These are phyloP conservation scores for Penicillium argentinense DNA, from an alignment of 495 filamentous ascomycete species.

Conservation along the genomic window DNA sequence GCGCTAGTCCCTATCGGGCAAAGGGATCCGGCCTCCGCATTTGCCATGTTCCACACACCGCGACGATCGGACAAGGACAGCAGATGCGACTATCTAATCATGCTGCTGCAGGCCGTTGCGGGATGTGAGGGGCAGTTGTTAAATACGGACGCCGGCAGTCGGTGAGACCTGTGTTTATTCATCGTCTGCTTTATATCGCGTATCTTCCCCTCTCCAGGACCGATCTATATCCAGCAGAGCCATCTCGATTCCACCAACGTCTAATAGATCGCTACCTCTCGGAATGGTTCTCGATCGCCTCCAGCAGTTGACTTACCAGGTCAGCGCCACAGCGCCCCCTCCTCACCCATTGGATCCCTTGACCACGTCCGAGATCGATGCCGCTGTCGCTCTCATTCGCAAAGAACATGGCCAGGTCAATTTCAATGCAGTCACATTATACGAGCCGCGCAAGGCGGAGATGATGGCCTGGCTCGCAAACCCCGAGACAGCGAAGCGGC, in stretches of 20 bases:
- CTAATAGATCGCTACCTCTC: neutral
- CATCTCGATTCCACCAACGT: neutral
- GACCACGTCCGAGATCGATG: slow-evolving; percentile 72
- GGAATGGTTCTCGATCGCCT: slow-evolving; percentile 67
- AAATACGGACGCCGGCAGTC: too few relatives aligned
- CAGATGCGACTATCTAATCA: slow-evolving; percentile 19
- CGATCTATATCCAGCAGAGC: neutral
- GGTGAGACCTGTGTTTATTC: too few relatives aligned
- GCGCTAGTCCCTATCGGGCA: slow-evolving; percentile 26
- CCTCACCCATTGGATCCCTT: slow-evolving; percentile 89
- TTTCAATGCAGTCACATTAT: slow-evolving; percentile 89
- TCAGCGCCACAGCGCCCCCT: slow-evolving; percentile 53
- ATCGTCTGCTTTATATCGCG: too few relatives aligned
- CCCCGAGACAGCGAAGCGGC: slow-evolving; percentile 59
- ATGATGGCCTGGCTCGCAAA: slow-evolving; percentile 81
- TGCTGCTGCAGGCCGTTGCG: neutral
- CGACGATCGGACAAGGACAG: neutral
- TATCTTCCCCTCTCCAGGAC: too few relatives aligned
- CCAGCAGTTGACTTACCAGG: slow-evolving; percentile 65
- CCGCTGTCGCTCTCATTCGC: slow-evolving; percentile 66
- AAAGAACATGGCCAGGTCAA: slow-evolving; percentile 69
- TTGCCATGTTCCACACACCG: neutral
- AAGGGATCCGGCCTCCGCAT: slow-evolving; percentile 31
- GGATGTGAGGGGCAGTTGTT: neutral
- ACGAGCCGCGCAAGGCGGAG: slow-evolving; percentile 82